These are phyloP conservation scores for Hydnomerulius pinastri DNA, from an alignment of 768 basidiomycete genomes.

Conservation along the genomic window DNA sequence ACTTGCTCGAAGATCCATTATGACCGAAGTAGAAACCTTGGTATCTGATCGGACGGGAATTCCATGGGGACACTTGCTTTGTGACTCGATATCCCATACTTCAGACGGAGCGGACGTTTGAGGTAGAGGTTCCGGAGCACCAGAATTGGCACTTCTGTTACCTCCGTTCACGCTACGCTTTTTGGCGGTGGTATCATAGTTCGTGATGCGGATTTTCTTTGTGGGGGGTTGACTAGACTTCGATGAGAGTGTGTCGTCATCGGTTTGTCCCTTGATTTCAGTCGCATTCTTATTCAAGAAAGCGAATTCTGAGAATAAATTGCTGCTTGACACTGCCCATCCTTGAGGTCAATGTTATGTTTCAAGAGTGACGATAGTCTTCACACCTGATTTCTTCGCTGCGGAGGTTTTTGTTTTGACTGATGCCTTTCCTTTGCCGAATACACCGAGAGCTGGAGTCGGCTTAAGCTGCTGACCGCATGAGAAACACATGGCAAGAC, in stretches of 20 bases:
- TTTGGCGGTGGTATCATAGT: not conserved
- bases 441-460: conserved; percentile 33
- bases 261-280: conserved; percentile 9
- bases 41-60: conserved; percentile 17
- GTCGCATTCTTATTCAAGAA: conserved; percentile 40
- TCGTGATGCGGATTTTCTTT: conserved; percentile 8
- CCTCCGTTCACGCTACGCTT: not conserved
- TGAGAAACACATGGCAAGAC: conserved; percentile 2
- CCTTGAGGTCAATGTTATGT: not conserved
- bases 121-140: conserved; percentile 1
- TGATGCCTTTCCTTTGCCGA: conserved; percentile 39
- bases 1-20: conserved; percentile 37
- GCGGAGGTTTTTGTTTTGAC: conserved; percentile 20
- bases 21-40: conserved; percentile 27
- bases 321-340: conserved; percentile 13
- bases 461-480: conserved; percentile 29
- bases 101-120: conserved; percentile 36
- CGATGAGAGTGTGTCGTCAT: conserved; percentile 16
- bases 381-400: conserved; percentile 17
- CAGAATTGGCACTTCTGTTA: not conserved
- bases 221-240: conserved; percentile 15
- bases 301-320: conserved; percentile 47
- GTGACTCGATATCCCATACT: conserved; percentile 59
- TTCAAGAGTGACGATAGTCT: not conserved
- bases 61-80: conserved; percentile 25